phyloP scores from a whole-genome alignment of 768 basidiomycete genomes.

The Rhodosporidiobolus odoratus region DNA sequence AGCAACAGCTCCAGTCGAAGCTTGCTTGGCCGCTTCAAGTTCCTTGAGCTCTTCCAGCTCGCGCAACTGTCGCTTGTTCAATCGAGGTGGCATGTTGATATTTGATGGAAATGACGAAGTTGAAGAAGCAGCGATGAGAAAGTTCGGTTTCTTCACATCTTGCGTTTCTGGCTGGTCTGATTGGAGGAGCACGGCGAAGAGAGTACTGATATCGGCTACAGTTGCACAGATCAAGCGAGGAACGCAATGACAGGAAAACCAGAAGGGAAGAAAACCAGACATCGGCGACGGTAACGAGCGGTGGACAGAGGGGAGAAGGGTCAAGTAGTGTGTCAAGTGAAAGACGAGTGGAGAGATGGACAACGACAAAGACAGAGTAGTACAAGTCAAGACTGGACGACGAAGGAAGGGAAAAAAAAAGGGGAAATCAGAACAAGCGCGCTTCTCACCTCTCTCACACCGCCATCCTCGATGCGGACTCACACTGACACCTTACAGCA shows the following conservation, averaged over 20 bases:
- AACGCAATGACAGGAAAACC: not conserved
- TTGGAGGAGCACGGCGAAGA: not conserved
- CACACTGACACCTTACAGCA: not conserved
- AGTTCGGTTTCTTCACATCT: not conserved
- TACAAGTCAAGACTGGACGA: too few relatives aligned
- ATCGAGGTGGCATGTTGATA: slow-evolving; percentile 26
- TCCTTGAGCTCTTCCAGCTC: slow-evolving; percentile 47
- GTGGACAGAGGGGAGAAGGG: not conserved
- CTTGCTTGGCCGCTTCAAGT: slow-evolving; percentile 27
- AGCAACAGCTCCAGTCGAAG: not conserved
- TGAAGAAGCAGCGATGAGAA: not conserved
- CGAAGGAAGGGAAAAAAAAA: not conserved
- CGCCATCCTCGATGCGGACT: not conserved
- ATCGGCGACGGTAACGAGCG: not conserved
- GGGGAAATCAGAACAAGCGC: not conserved
- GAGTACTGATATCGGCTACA: not conserved
- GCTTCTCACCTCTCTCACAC: not conserved
- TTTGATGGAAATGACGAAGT: not conserved
- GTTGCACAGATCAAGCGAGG: not conserved
- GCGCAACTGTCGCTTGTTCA: slow-evolving; percentile 47
- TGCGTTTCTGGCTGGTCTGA: too few relatives aligned
- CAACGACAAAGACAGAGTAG: not conserved
- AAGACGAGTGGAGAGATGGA: not conserved
- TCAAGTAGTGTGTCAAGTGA: too few relatives aligned
- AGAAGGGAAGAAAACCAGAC: not conserved